Conservation (phyloP, 805 yeast genomes). For the Candida gorgasii region DNA sequence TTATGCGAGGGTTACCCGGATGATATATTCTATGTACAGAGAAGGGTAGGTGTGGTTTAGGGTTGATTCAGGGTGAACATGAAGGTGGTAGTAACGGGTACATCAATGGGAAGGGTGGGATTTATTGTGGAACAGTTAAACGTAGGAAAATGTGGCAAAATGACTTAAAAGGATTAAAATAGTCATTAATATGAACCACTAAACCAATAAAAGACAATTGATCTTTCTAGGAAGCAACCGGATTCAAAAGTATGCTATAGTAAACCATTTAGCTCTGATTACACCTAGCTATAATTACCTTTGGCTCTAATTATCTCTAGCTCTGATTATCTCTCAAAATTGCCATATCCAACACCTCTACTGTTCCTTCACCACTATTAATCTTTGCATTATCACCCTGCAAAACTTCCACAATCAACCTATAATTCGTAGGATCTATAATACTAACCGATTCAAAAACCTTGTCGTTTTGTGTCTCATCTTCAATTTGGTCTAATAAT, state of each 20-base stretch:
- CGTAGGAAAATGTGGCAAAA: too few species aligned
- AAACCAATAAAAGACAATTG: neutral
- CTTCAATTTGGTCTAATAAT: constrained; percentile 39
- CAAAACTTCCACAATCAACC: constrained; percentile 64
- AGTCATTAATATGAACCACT: too few species aligned
- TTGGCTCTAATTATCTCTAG: neutral
- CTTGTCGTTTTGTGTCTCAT: constrained; percentile 51
- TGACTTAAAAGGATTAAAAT: too few species aligned
- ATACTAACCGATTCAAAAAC: constrained; percentile 51
- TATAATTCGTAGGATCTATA: constrained; percentile 84
- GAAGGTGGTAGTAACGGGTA: too few species aligned
- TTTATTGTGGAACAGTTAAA: too few species aligned
- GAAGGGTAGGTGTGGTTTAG: too few species aligned
- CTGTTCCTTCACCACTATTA: constrained; percentile 56
- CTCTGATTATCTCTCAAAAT: constrained; percentile 53
- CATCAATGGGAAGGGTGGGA: too few species aligned
- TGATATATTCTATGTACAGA: neutral
- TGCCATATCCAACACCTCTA: constrained; percentile 88
- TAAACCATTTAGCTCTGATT: too few species aligned
- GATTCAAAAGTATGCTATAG: too few species aligned
- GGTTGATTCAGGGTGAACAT: too few species aligned
- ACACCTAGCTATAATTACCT: too few species aligned
- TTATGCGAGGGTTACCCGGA: neutral
- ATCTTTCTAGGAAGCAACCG: too few species aligned
- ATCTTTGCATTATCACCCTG: constrained; percentile 46